phyloP scores from a whole-genome alignment of 1,284 basidiomycete species.

The Fomitiporia mediterranea region DNA sequence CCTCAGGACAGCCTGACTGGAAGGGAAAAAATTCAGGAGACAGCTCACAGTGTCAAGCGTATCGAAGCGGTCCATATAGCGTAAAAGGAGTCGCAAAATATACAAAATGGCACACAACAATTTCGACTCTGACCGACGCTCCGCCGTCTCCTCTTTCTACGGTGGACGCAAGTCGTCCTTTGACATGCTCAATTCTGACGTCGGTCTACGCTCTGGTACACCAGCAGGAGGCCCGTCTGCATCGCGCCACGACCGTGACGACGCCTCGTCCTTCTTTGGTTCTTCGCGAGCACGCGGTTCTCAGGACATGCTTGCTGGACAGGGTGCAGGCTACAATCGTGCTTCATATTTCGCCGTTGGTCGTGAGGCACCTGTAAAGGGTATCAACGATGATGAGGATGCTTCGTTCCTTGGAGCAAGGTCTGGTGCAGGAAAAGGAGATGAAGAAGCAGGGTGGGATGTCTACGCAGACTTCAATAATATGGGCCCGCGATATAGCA shows the following conservation, averaged over 20 bases:
- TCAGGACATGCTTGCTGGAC: conserved; percentile 40
- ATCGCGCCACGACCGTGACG: conserved; percentile 45
- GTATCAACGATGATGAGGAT: conserved; percentile 58
- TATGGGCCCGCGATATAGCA: conserved; percentile 73
- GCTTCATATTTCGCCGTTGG: conserved; percentile 60
- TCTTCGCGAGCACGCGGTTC: conserved; percentile 36
- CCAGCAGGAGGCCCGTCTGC: conserved; percentile 18
- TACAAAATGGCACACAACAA: conserved; percentile 18
- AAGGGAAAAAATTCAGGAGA: no score
- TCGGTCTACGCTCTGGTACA: conserved; percentile 29
- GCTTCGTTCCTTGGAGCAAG: conserved; percentile 26
- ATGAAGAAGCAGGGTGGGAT: conserved; percentile 56
- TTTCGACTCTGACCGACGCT: conserved; percentile 57
- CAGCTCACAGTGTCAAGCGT: no score
- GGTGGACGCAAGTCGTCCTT: conserved; percentile 53
- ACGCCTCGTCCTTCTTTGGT: conserved; percentile 60
- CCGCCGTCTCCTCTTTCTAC: conserved; percentile 72
- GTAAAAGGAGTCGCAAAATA: neutral
- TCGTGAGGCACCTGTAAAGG: conserved; percentile 68
- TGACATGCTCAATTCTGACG: conserved; percentile 54
- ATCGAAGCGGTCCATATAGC: no score
- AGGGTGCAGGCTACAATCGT: conserved; percentile 64
- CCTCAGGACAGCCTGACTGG: neutral
- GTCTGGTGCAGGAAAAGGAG: conserved; percentile 3
- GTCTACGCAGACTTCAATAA: conserved; percentile 93